phyloP scores from a whole-genome alignment of 371 early-diverging fungal species.

The Capniomyces stellatus region DNA sequence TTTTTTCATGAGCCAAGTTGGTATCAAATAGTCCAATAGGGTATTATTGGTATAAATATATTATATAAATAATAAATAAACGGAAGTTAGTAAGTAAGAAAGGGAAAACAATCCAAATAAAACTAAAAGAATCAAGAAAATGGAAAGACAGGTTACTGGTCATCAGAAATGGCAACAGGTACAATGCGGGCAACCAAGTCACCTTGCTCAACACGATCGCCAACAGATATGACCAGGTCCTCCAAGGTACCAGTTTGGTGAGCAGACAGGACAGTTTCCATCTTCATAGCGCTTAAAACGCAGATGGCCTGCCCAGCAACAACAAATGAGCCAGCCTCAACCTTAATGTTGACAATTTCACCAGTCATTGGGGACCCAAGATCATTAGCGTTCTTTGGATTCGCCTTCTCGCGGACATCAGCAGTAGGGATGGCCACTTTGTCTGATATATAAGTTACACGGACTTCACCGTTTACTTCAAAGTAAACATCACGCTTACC shows the following conservation, averaged over 20 bases:
- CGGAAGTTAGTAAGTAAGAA: no score
- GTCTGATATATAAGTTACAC: constrained; percentile 59
- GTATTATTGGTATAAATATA: no score
- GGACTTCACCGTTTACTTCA: constrained; percentile 82
- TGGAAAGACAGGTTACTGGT: no score
- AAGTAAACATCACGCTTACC: constrained; percentile 88
- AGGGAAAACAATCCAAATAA: no score
- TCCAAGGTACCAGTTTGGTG: constrained; percentile 62
- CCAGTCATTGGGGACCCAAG: constrained; percentile 94
- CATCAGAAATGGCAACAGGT: no score
- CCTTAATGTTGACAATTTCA: constrained; percentile 76
- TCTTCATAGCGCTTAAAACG: constrained; percentile 90
- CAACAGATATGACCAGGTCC: constrained; percentile 42
- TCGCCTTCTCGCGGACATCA: constrained; percentile 57
- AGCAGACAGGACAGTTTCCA: constrained; percentile 85
- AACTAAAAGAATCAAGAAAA: no score
- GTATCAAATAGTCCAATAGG: no score
- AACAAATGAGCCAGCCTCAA: constrained; percentile 54
- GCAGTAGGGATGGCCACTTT: constrained; percentile 31
- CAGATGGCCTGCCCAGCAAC: constrained; percentile 80
- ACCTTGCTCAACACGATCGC: constrained; percentile 61
- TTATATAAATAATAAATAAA: no score
- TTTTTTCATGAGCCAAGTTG: no score
- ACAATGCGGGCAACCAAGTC: constrained; percentile 35
- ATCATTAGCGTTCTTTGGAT: constrained; percentile 53